These are phyloP conservation scores for Solanum clarkiae DNA, from an alignment of 257 asterid genomes.

Conservation along the genomic window DNA sequence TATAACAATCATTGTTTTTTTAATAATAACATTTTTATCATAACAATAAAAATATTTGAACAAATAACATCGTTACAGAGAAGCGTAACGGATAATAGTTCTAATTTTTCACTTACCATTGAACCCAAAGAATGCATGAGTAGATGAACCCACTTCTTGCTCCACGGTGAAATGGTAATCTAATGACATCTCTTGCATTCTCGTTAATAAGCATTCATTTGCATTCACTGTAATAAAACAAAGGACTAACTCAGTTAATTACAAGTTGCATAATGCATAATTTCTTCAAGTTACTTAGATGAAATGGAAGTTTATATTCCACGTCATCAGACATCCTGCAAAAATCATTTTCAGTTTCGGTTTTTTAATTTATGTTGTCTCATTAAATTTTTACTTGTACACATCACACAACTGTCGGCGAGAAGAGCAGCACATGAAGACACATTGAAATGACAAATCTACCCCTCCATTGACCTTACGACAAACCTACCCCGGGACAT, in stretches of 20 bases:
- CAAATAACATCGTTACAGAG: neutral
- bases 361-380: neutral
- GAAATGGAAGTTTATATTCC: neutral
- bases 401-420: neutral
- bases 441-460: neutral
- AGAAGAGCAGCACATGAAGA: slow-evolving; percentile 19
- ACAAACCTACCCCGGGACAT: slow-evolving; percentile 19
- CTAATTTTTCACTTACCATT: slow-evolving; percentile 22
- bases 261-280: neutral
- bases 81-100: neutral
- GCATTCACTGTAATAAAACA: slow-evolving; percentile 39
- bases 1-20: neutral
- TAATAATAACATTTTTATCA: no score
- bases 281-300: neutral
- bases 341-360: neutral
- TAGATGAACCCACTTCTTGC: slow-evolving; percentile 67
- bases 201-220: slow-evolving; percentile 49
- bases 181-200: slow-evolving; percentile 70
- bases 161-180: slow-evolving; percentile 62
- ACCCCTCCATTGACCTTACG: slow-evolving; percentile 4
- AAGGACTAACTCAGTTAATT: neutral
- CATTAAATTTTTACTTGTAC: neutral
- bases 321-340: neutral
- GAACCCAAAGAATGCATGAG: slow-evolving; percentile 66
- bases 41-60: neutral